Conservation (phyloP, 768 basidiomycete species). For the Baorangia bicolor region DNA sequence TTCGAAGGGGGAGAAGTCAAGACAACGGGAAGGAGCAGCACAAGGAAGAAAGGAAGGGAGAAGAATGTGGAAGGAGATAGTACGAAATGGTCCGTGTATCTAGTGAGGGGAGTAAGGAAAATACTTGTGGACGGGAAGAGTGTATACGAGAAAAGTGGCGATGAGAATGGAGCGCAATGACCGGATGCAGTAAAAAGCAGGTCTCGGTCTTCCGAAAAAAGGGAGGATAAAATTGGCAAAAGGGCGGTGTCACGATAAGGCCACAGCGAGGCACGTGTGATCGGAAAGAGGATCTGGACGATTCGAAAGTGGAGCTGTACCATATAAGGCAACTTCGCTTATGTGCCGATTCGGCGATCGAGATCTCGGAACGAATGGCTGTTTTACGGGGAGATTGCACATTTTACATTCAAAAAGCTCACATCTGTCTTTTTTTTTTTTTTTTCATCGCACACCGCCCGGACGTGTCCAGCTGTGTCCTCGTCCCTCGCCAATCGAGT, state of each 20-base stretch:
- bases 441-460: not conserved
- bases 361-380: slow-evolving; percentile 15
- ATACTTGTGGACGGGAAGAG: not conserved
- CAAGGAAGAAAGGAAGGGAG: not conserved
- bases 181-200: not conserved
- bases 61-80: not conserved
- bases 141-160: not conserved
- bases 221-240: not conserved
- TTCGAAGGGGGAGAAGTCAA: not conserved
- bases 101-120: too few species aligned
- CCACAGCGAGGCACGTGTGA: slow-evolving; percentile 19
- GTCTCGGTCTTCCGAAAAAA: not conserved
- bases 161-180: not conserved
- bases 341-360: slow-evolving; percentile 20
- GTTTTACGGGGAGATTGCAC: slow-evolving; percentile 2
- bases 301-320: slow-evolving; percentile 22
- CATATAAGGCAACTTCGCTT: not conserved
- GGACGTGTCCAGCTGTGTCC: not conserved
- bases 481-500: too few species aligned
- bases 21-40: not conserved
- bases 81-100: too few species aligned
- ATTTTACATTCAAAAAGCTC: slow-evolving; percentile 13
- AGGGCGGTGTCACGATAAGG: slow-evolving; percentile 14
- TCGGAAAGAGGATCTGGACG: slow-evolving; percentile 20
- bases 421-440: not conserved